Conservation (phyloP, 2,329 filamentous ascomycete species). For the Cordyceps cateniannulata region DNA sequence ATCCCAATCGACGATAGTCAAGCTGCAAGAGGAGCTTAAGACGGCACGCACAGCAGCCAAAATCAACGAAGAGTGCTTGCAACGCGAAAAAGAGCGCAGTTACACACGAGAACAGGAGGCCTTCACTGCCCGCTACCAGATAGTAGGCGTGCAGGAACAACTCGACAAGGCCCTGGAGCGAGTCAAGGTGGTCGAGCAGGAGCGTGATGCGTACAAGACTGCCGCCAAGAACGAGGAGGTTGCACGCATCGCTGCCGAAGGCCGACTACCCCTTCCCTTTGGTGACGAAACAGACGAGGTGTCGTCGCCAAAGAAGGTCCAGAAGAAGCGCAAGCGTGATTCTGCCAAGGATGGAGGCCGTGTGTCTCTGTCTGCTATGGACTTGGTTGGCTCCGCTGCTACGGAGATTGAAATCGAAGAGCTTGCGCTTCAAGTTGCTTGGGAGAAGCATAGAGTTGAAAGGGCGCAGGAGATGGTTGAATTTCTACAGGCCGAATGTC, state of each 20-base stretch:
- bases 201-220: slow-evolving; percentile 67
- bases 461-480: slow-evolving; percentile 67
- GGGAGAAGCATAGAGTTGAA: slow-evolving; percentile 58
- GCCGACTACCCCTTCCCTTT: slow-evolving; percentile 58
- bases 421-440: slow-evolving; percentile 44
- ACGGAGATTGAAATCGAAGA: slow-evolving; percentile 55
- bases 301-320: slow-evolving; percentile 50
- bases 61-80: slow-evolving; percentile 51
- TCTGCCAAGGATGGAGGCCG: slow-evolving; percentile 33
- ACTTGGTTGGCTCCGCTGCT: slow-evolving; percentile 48
- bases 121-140: slow-evolving; percentile 59
- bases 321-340: slow-evolving; percentile 20
- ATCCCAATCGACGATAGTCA: slow-evolving; percentile 61
- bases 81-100: slow-evolving; percentile 57
- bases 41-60: slow-evolving; percentile 48
- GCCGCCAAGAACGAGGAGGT: slow-evolving; percentile 69
- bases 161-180: slow-evolving; percentile 57
- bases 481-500: slow-evolving; percentile 69
- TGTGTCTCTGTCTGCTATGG: slow-evolving; percentile 40
- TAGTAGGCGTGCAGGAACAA: slow-evolving; percentile 60
- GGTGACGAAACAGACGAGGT: slow-evolving; percentile 50
- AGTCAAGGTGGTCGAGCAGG: slow-evolving; percentile 61
- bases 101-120: slow-evolving; percentile 61
- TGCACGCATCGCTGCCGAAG: slow-evolving; percentile 65
- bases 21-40: slow-evolving; percentile 69